A percentile compares a stretch with the other conserved stretches of the same genome.
These are phyloP conservation scores for Multifurca ochricompacta DNA, from an alignment of 768 basidiomycete species.

Conservation along the genomic window DNA sequence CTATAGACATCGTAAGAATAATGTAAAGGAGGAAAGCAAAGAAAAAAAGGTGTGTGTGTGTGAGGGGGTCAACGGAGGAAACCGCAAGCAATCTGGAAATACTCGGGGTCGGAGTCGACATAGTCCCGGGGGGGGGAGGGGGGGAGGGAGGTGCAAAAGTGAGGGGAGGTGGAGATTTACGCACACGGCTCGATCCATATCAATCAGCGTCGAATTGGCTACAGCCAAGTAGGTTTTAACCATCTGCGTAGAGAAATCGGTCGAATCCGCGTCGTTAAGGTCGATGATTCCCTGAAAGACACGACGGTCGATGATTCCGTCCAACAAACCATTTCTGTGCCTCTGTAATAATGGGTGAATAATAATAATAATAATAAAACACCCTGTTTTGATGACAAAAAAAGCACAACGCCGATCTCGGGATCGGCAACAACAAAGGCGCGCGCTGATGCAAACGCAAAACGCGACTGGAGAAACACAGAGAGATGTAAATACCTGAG, in stretches of 20 bases:
- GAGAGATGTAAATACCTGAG: too few relatives aligned
- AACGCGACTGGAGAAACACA: too few relatives aligned
- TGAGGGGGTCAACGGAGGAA: neutral
- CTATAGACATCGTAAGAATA: neutral
- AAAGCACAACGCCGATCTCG: neutral
- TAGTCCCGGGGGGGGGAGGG: too few relatives aligned
- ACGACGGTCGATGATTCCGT: constrained; percentile 4
- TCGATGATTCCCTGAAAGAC: constrained; percentile 11
- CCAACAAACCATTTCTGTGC: too few relatives aligned
- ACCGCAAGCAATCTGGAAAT: too few relatives aligned
- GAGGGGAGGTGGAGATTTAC: neutral
- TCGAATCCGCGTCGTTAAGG: constrained; percentile 8
- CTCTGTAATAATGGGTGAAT: too few relatives aligned
- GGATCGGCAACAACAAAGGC: neutral
- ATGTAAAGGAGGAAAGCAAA: too few relatives aligned
- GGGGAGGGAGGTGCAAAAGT: neutral
- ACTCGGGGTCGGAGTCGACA: too few relatives aligned
- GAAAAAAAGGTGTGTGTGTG: neutral
- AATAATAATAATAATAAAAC: too few relatives aligned
- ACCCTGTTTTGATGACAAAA: too few relatives aligned
- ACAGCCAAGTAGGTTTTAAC: constrained; percentile 4
- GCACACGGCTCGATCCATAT: constrained; percentile 11
- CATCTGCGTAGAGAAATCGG: constrained; percentile 14
- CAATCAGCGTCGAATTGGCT: constrained; percentile 1
- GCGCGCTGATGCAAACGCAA: too few relatives aligned